Evolutionary conservation across 305 asterid species (phyloP), one percentile per base, ranked within the genome.

Genomic region (Nicotiana rustica): DNA sequence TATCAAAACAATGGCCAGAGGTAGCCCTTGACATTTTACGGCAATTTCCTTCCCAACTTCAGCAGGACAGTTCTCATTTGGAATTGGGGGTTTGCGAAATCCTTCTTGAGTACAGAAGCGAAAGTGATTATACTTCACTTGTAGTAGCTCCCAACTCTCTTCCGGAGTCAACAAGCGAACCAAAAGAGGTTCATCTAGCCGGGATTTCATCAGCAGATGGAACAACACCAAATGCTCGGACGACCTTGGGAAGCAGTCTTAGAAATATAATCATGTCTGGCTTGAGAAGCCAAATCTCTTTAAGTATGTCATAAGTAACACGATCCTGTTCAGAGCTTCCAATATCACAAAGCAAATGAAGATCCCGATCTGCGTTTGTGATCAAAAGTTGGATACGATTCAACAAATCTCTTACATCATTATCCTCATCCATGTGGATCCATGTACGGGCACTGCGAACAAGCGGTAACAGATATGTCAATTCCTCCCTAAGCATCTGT

Each of bases 1-100:
- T 36, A 36, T 1, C 65, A 81, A 80, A 33, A 82, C 82, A 7
- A 82, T 78, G 59, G 67, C 41, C 19, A 83, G 83, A 18, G 88
- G 85, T 59, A 82, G 73, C 59, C 86, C 77, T 33, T 15, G 5
- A 68, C 86, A 77, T 18, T 36, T 75, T 29, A 25, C 4, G 25
- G 85, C 60, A 15, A 64, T 56, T 15, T 14, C n/a, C 62, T 3
- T 56, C 62, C 62, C 62, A 59, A 59, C 19, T 5, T 59, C 25
- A 17, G 25, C 64, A 15, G 64, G 64, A 59, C 64, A 59, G 8
- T 59, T n/a, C 10, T 59, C 64, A 59, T 68, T 49, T 70, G 67
- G 65, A 47, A 69, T 47, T 15, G 77, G 82, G 75, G 84, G 79
- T 59, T 59, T 59, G 78, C 82, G 82, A 64, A 6, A 10, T 18